Base-by-base conservation (phyloP, 768 basidiomycete genomes). In the Mycena haematopus region DNA sequence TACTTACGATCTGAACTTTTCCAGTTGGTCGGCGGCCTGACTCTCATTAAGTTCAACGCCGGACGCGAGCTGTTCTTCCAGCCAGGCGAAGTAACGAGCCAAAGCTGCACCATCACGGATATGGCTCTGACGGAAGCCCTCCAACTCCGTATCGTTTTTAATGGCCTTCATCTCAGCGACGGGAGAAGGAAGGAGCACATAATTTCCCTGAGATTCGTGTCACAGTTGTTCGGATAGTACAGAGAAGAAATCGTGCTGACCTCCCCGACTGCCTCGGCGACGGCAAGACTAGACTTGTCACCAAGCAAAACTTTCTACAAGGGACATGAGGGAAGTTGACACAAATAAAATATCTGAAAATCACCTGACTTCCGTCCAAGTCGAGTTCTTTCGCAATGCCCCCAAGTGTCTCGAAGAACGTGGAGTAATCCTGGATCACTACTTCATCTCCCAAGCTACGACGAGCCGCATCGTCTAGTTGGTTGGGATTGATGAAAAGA, bases 31-130 rank as follows among this genome's bases (percentile, higher is more conserved):
- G 1, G 95, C 90, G 14, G 85, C 96, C 62, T 94, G 83, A 65
- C 87, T 88, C 73, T 99, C 96, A 44, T 83, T 88, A 61, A 96
- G 52, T 60, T 79, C 81, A 19, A 77, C 79, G 0, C 87, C 92
- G 8, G 81, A 77, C 3, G 82, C 74, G 19, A 99, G 78, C 66
- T 89, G 84, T 64, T 95, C 91, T 74, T 99, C 95, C 1, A 99
- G 80, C 97, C 96, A 99, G 0, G 94, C 82, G 68, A 98, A 98
- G 76, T 99, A 99, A 15, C 89, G 84, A 9, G 85, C 87, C 50
- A 99, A 80, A 0, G 96, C 96, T 1, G 83, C 87, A 0, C 96
- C 95, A 73, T 99, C 96, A 11, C 96, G 85, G 33, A 96, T 86
- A 71, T 99, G 94, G 55, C 83, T 84, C 70, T 90, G 86, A 17